Evolutionary conservation across 2,329 filamentous ascomycete genomes (phyloP).

Genomic region (Fusarium hostae): DNA sequence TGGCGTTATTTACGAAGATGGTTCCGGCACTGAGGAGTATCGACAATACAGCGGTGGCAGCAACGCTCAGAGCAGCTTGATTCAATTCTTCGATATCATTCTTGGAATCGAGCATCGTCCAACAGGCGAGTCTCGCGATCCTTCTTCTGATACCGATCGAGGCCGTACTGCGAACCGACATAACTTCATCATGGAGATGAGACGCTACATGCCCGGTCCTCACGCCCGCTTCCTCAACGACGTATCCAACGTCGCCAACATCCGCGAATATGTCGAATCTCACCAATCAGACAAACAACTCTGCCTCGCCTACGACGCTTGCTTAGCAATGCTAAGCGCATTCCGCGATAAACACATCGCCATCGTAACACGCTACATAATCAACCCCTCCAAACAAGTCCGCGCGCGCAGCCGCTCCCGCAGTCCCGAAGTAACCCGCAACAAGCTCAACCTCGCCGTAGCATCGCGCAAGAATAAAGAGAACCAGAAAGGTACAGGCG

Average conservation of each 20-base stretch:
- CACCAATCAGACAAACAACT: slow-evolving; percentile 72
- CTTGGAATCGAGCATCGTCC: slow-evolving; percentile 91
- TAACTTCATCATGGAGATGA: slow-evolving; percentile 98
- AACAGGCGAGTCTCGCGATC: slow-evolving; percentile 76
- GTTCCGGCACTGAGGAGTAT: slow-evolving; percentile 73
- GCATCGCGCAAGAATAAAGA: slow-evolving; percentile 62
- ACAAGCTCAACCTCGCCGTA: slow-evolving; percentile 70
- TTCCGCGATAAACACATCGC: slow-evolving; percentile 96
- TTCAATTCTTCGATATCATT: slow-evolving; percentile 96
- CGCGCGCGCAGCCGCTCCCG: slow-evolving; percentile 71
- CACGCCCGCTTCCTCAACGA: slow-evolving; percentile 91
- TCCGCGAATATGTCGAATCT: slow-evolving; percentile 81
- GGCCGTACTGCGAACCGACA: slow-evolving; percentile 58
- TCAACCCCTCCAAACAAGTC: slow-evolving; percentile 84
- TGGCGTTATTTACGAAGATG: slow-evolving; percentile 89
- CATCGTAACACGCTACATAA: slow-evolving; percentile 95
- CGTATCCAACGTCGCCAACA: slow-evolving; percentile 82
- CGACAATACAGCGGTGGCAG: slow-evolving; percentile 92
- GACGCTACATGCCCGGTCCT: slow-evolving; percentile 93
- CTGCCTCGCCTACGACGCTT: slow-evolving; percentile 88
- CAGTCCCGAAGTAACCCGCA: slow-evolving; percentile 63
- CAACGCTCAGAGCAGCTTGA: slow-evolving; percentile 95
- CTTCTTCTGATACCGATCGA: slow-evolving; percentile 57
- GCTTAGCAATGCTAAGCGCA: slow-evolving; percentile 73
- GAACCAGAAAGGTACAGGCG: slow-evolving; percentile 88